Conservation (phyloP, 257 asterid genomes). For the Pogostemon cablin region DNA sequence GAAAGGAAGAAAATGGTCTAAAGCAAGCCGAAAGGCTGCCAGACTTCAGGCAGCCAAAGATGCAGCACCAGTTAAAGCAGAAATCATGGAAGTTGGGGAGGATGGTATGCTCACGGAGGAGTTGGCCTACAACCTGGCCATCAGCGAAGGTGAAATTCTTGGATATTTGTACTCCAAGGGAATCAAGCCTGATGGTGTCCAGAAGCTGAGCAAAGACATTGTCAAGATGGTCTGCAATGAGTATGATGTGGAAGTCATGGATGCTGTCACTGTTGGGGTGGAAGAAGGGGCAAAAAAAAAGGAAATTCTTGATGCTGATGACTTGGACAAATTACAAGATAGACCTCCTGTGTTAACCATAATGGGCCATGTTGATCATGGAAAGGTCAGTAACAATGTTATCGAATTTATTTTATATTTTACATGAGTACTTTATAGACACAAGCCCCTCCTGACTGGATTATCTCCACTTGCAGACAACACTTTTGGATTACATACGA, state of each 20-base stretch:
- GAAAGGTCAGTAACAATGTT: constrained; percentile 64
- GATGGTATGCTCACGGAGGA: constrained; percentile 94
- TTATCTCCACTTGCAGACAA: constrained; percentile 64
- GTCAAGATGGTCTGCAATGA: constrained; percentile 96
- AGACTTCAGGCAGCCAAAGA: constrained; percentile 87
- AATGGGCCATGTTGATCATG: constrained; percentile 99
- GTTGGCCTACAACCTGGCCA: constrained; percentile 82
- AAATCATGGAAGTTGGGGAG: constrained; percentile 87
- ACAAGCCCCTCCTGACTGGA: constrained; percentile 27
- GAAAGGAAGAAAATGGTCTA: constrained; percentile 96
- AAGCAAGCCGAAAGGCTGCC: constrained; percentile 98
- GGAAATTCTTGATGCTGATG: constrained; percentile 81
- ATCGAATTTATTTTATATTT: constrained; percentile 12
- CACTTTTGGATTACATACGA: constrained; percentile 88
- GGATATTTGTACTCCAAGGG: constrained; percentile 80
- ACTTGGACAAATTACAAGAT: constrained; percentile 77
- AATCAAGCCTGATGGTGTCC: constrained; percentile 94
- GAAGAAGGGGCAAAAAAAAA: constrained; percentile 97
- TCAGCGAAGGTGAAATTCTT: constrained; percentile 93
- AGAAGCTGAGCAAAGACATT: constrained; percentile 87
- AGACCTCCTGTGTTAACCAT: constrained; percentile 96
- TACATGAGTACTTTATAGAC: neutral
- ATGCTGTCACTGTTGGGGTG: constrained; percentile 65
- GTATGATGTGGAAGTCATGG: constrained; percentile 89
- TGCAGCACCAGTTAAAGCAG: constrained; percentile 90